Evolutionary conservation across 352 stramenopile genomes (phyloP), one percentile per base, ranked within the genome.

Genomic region (Globisporangium apiculatum): DNA sequence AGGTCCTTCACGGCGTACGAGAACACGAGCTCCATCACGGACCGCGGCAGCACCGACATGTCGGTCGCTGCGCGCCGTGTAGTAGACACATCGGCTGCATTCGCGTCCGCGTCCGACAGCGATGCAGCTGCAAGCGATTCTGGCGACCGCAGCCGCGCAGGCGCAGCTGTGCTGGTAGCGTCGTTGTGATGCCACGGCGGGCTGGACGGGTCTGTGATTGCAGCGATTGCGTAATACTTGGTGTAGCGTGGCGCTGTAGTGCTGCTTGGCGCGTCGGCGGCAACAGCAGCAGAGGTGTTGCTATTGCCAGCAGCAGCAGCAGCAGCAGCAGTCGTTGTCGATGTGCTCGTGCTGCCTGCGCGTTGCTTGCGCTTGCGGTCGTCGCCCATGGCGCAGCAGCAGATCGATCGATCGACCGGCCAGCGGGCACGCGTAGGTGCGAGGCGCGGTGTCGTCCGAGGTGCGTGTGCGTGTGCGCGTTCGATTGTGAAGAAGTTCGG

Each of bases 1-100:
- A 85, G 57, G 52, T 85, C 72, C 49, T 83, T 77, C 51, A 81
- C 61, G 5, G 75, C 75, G 50, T 77, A 85, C 17, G 75, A 76
- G 60, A 83, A 66, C 36, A 85, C 57, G 40, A 82, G 56, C 61
- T 80, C 75, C 72, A 82, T 71, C 12, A 78, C 71, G 1, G 73
- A 64, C 43, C 73, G 75, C 15, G 75, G 75, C 51, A 85, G 58
- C 51, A 68, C 59, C 46, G 62, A 61, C 64, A 76, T 65, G 55
- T 65, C 38, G 63, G 49, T n/a, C 35, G 48, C 53, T 49, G 48
- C 12, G 47, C 46, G 7, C 48, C 18, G 35, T 31, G 24, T 31
- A 31, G 24, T 31, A 31, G 24, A 31, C 24, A 31, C 24, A 31
- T 31, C 24, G 24, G 24, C 24, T 31, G 24, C 24, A 31, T 31